Evolutionary conservation across 371 early-diverging fungal genomes (phyloP).

Genomic region (Fennellomyces sp.): DNA sequence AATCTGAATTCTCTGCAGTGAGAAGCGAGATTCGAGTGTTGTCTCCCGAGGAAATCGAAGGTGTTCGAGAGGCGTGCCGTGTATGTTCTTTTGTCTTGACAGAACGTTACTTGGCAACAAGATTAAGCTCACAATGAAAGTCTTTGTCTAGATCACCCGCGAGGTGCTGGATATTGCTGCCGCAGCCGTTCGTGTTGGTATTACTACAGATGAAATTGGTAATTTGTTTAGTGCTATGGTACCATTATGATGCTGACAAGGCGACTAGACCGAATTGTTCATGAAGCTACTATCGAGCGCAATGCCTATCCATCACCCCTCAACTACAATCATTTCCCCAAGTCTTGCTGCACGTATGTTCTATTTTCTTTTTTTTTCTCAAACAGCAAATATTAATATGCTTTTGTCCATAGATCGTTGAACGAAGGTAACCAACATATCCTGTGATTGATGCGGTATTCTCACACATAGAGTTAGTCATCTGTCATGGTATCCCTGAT

Average conservation of each 20-base stretch:
- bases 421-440: conserved; percentile 51
- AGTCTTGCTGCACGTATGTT: conserved; percentile 90
- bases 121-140: no score
- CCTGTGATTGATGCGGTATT: neutral
- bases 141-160: conserved; percentile 82
- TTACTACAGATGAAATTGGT: conserved; percentile 91
- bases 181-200: conserved; percentile 80
- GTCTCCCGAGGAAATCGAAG: conserved; percentile 73
- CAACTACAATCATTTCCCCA: conserved; percentile 93
- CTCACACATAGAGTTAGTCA: conserved; percentile 41
- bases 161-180: conserved; percentile 87
- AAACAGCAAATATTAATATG: no score
- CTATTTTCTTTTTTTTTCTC: neutral
- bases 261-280: conserved; percentile 75
- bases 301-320: conserved; percentile 94
- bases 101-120: no score
- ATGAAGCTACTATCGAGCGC: conserved; percentile 86
- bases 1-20: conserved; percentile 64
- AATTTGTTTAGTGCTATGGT: neutral
- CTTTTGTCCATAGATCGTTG: no score
- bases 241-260: neutral
- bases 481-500: conserved; percentile 94
- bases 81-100: no score
- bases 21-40: conserved; percentile 73
- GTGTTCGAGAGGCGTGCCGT: conserved; percentile 79